phyloP scores from a whole-genome alignment of 192 early-diverging fungal species.

The Rhizoclosmatium sp. region DNA sequence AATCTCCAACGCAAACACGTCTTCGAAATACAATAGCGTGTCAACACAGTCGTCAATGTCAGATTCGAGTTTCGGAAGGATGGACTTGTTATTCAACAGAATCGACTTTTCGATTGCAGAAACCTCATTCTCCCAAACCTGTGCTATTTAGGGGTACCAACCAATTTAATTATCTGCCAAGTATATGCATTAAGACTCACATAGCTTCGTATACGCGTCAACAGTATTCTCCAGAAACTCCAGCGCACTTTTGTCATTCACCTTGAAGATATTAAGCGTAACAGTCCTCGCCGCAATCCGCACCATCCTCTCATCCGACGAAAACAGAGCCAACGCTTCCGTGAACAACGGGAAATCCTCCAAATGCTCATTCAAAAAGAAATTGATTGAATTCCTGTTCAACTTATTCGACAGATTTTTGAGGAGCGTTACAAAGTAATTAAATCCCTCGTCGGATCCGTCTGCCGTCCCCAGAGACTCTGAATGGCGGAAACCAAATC shows the following conservation, averaged over 20 bases:
- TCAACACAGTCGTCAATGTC: slow-evolving; percentile 32
- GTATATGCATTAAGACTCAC: neutral
- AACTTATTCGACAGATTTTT: slow-evolving; percentile 75
- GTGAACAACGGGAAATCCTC: slow-evolving; percentile 69
- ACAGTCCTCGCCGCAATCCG: slow-evolving; percentile 58
- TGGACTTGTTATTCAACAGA: neutral
- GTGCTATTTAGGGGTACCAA: neutral
- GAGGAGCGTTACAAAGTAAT: slow-evolving; percentile 74
- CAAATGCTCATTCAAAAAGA: slow-evolving; percentile 67
- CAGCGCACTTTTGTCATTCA: neutral
- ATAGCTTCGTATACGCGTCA: slow-evolving; percentile 6
- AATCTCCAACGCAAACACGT: slow-evolving; percentile 34
- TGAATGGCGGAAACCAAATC: neutral
- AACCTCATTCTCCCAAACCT: neutral
- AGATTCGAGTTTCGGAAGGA: slow-evolving; percentile 1
- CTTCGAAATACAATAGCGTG: slow-evolving; percentile 36
- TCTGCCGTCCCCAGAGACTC: neutral
- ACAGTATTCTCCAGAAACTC: slow-evolving; percentile 10
- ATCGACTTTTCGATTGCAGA: neutral
- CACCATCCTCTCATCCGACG: slow-evolving; percentile 76
- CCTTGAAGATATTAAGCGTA: slow-evolving; percentile 43
- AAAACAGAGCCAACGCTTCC: slow-evolving; percentile 68
- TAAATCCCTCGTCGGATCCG: slow-evolving; percentile 62
- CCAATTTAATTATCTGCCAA: neutral
- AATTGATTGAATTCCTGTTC: slow-evolving; percentile 65